Conservation (phyloP, 768 basidiomycete genomes). For the Hypholoma fasciculare region DNA sequence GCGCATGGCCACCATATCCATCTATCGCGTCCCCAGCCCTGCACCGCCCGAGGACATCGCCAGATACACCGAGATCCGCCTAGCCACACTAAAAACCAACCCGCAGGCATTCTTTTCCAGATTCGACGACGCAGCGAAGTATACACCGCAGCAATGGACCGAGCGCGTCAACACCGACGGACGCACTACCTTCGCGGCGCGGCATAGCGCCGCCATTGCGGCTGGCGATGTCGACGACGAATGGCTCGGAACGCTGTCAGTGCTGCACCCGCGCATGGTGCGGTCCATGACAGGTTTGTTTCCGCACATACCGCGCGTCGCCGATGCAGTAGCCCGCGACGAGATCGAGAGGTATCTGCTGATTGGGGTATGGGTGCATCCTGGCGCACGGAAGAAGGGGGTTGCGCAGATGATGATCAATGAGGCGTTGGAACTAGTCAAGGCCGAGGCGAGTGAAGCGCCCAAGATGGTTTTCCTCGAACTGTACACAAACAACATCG, state of each 20-base stretch:
- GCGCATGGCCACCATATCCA: too few relatives aligned
- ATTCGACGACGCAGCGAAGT: background rate
- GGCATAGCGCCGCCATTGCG: background rate
- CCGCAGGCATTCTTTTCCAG: background rate
- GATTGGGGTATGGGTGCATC: background rate
- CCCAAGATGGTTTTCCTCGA: background rate
- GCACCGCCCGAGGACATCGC: background rate
- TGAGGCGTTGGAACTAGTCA: background rate
- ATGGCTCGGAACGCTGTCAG: background rate
- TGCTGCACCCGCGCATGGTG: background rate
- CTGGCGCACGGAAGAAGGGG: background rate
- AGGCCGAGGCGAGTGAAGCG: background rate
- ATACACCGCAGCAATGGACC: background rate
- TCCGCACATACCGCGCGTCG: background rate
- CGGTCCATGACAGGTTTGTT: background rate
- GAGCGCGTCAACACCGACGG: background rate
- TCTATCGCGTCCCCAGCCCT: background rate
- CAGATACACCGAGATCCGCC: background rate
- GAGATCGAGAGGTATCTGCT: background rate
- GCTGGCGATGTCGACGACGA: background rate
- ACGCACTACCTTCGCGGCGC: background rate
- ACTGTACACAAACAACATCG: background rate
- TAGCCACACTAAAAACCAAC: background rate
- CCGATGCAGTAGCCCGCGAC: background rate
- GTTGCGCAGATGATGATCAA: background rate